A percentile compares a stretch with the other conserved stretches of the same genome.
These are phyloP conservation scores for Wickerhamiella kurtzmanii DNA, from an alignment of 805 yeast genomes.

Conservation along the genomic window DNA sequence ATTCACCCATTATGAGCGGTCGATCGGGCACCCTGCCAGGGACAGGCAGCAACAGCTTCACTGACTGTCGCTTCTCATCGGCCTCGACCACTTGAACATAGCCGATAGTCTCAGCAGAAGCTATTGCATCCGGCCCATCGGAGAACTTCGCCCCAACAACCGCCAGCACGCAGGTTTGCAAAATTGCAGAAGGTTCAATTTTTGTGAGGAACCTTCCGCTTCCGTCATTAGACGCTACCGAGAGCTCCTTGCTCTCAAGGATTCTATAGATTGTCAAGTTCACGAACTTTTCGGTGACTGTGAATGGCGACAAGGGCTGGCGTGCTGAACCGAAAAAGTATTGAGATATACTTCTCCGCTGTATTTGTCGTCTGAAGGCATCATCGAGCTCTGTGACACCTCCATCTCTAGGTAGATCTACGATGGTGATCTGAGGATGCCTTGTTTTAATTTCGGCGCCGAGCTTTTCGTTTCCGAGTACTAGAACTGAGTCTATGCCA, in stretches of 20 bases:
- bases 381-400: conserved; percentile 67
- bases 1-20: conserved; percentile 59
- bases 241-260: conserved; percentile 22
- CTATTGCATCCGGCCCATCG: conserved; percentile 36
- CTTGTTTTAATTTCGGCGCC: conserved; percentile 8
- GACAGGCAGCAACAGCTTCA: conserved; percentile 68
- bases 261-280: conserved; percentile 55
- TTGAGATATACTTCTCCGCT: conserved; percentile 66
- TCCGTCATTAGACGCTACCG: neutral
- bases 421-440: conserved; percentile 26
- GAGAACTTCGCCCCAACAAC: conserved; percentile 37
- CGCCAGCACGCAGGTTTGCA: conserved; percentile 70
- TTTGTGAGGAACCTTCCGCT: conserved; percentile 22
- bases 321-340: conserved; percentile 73
- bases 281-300: conserved; percentile 55
- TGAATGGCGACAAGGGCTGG: conserved; percentile 65
- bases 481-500: conserved; percentile 46
- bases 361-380: conserved; percentile 47
- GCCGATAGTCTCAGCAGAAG: conserved; percentile 55
- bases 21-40: conserved; percentile 75
- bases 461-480: conserved; percentile 64
- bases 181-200: conserved; percentile 27
- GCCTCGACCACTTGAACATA: conserved; percentile 58
- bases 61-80: conserved; percentile 58
- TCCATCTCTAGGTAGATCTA: conserved; percentile 57